Base-by-base conservation (phyloP, 2,329 filamentous ascomycete species). In the Endocalyx cinctus region DNA sequence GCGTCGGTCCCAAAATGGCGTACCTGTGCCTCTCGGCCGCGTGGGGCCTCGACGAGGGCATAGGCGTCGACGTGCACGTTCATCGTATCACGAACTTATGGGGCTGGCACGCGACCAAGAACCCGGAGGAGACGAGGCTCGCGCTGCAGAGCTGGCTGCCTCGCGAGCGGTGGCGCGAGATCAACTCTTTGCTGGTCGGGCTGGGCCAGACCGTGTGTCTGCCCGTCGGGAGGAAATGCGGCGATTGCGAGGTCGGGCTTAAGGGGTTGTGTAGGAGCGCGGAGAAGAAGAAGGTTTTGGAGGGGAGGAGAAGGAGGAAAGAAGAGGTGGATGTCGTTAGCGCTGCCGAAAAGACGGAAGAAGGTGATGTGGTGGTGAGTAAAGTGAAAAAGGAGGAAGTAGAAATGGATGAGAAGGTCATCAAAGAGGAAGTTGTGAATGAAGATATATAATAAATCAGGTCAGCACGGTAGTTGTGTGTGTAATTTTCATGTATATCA, bases 1-100 rank as follows among this genome's bases (percentile, higher is more conserved):
- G 89, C 5, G 89, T 96, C 1, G 89, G 89, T 0, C 89, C 89
- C 18, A 96, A 96, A 64, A 96, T 96, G 89, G 88, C 83, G 10
- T 89, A 92, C 58, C 74, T 96, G 15, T 90, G 84, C 56, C 77
- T 95, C 66, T 83, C 81, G 29, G 83, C 83, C 1, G 86, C 52
- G 72, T 79, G 75, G 75, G 60, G 64, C 48, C 64, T 67, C 20
- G 75, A 74, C 34, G 69, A 78, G 52, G 89, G 89, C 6, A 94
- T 96, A 44, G 89, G 89, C 17, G 89, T 96, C 30, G 89, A 96
- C 58, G 88, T 95, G 5, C 89, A 96, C 60, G 89, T 96, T 4
- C 89, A 95, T 62, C 83, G 89, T 35, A 94, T 96, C 60, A 90
- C 87, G 32, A 95, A 95, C 62, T 68, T 94, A 17, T 95, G 88